Conservation (phyloP, 148 eudicot genomes). For the Linanthus parryae region DNA sequence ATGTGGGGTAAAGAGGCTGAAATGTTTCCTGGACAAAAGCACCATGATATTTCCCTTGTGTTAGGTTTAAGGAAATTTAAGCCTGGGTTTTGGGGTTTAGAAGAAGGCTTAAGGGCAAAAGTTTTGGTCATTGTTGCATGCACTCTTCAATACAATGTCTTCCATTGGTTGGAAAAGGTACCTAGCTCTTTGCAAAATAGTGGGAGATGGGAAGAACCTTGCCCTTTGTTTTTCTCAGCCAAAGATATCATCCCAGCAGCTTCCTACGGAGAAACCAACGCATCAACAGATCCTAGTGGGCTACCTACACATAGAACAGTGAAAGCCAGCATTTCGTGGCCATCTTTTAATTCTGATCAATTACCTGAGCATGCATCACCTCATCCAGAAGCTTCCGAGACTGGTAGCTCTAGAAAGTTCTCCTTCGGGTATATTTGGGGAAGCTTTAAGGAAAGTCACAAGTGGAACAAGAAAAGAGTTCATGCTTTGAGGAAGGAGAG, state of each 20-base stretch:
- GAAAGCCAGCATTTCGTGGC: conserved; percentile 39
- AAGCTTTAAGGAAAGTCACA: conserved; percentile 77
- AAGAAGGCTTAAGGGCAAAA: conserved; percentile 81
- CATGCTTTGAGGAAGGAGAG: conserved; percentile 74
- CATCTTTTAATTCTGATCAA: conserved; percentile 32
- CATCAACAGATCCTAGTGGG: conserved; percentile 23
- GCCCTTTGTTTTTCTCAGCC: conserved; percentile 65
- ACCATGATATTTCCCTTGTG: conserved; percentile 45
- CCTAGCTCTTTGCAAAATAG: conserved; percentile 33
- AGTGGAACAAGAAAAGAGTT: conserved; percentile 84
- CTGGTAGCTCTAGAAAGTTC: conserved; percentile 31
- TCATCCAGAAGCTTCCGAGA: conserved; percentile 11
- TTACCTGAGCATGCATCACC: conserved; percentile 20
- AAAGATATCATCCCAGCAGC: conserved; percentile 34
- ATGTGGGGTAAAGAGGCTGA: conserved; percentile 81
- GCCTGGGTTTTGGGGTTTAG: conserved; percentile 79
- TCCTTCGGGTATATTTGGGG: conserved; percentile 65
- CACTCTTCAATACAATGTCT: conserved; percentile 89
- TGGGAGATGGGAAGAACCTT: conserved; percentile 84
- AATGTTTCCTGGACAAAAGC: conserved; percentile 91
- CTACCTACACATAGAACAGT: conserved; percentile 20
- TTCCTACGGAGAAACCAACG: conserved; percentile 33
- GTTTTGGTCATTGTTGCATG: conserved; percentile 90
- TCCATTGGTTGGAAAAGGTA: conserved; percentile 81
- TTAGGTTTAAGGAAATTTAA: conserved; percentile 70